Conservation (phyloP, 2,329 filamentous ascomycete genomes). For the Aureobasidium namibiae region DNA sequence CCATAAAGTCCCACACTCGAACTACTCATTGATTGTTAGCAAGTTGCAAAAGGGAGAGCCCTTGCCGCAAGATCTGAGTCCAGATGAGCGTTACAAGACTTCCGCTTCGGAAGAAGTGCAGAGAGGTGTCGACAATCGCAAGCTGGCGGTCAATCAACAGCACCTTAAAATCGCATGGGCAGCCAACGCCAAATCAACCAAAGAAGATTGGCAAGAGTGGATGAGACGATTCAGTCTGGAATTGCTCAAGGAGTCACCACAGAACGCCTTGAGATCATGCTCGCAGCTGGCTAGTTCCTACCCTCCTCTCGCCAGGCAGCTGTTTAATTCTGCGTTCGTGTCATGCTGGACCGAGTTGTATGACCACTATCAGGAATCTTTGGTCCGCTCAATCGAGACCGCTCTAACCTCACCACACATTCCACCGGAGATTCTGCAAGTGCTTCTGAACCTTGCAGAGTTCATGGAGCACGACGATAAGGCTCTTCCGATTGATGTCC, state of each 20-base stretch:
- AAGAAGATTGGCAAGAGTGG: conserved; percentile 99
- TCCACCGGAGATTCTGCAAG: conserved; percentile 87
- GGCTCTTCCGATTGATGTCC: conserved; percentile 91
- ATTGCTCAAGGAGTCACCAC: conserved; percentile 87
- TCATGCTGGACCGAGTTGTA: conserved; percentile 98
- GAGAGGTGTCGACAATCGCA: conserved; percentile 81
- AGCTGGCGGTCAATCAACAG: conserved; percentile 93
- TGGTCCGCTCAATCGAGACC: conserved; percentile 90
- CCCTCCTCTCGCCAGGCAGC: conserved; percentile 77
- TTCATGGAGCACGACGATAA: conserved; percentile 99
- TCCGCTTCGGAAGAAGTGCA: conserved; percentile 62
- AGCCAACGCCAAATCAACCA: conserved; percentile 89
- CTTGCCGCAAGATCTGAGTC: conserved; percentile 87
- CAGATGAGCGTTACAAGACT: conserved; percentile 70
- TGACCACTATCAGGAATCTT: conserved; percentile 92
- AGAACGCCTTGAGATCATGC: conserved; percentile 88
- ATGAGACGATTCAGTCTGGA: conserved; percentile 94
- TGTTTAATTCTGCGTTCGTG: conserved; percentile 98
- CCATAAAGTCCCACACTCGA: conserved; percentile 82
- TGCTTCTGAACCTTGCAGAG: conserved; percentile 90
- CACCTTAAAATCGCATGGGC: conserved; percentile 98
- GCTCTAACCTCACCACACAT: conserved; percentile 94
- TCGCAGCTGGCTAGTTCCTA: conserved; percentile 86
- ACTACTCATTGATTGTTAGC: conserved; percentile 84
- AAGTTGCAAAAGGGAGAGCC: conserved; percentile 93